Evolutionary conservation across 257 asterid species (phyloP).

Genomic region (Solanum bulbocastanum): DNA sequence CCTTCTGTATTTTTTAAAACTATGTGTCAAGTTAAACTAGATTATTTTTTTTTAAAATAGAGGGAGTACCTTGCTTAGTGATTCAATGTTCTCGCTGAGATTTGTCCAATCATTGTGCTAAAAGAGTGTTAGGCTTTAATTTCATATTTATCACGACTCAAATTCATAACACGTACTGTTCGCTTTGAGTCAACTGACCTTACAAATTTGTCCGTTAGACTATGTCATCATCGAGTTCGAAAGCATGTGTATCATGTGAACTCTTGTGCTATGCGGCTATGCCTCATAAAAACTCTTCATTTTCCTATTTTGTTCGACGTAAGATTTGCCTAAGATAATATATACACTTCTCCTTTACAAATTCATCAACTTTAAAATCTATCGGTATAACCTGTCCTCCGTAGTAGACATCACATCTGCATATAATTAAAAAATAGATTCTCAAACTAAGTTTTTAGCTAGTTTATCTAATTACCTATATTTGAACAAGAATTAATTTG

Average conservation of each 20-base stretch:
- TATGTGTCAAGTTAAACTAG: fast-evolving
- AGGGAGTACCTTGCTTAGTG: neutral
- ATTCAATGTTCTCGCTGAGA: neutral
- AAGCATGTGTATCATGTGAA: neutral
- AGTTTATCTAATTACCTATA: too few relatives aligned
- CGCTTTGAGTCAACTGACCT: neutral
- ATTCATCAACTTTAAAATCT: too few relatives aligned
- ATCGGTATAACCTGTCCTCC: fast-evolving
- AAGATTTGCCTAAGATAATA: neutral
- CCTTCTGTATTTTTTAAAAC: too few relatives aligned
- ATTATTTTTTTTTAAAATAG: too few relatives aligned
- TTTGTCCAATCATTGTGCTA: neutral
- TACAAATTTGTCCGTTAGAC: neutral
- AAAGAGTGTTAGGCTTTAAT: neutral
- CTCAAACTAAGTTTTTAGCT: neutral
- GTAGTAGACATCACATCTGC: neutral
- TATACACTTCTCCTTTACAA: neutral
- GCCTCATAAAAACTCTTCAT: neutral
- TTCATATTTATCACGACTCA: neutral
- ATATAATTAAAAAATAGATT: neutral
- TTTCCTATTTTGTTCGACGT: neutral
- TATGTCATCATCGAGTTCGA: neutral
- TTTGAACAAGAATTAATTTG: neutral
- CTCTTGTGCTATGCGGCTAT: neutral
- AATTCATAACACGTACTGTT: neutral